Percentiles rank a stretch among this genome's conserved stretches.
Conservation (phyloP, 2,329 filamentous ascomycete genomes). For the Sclerotiophoma versabilis region DNA sequence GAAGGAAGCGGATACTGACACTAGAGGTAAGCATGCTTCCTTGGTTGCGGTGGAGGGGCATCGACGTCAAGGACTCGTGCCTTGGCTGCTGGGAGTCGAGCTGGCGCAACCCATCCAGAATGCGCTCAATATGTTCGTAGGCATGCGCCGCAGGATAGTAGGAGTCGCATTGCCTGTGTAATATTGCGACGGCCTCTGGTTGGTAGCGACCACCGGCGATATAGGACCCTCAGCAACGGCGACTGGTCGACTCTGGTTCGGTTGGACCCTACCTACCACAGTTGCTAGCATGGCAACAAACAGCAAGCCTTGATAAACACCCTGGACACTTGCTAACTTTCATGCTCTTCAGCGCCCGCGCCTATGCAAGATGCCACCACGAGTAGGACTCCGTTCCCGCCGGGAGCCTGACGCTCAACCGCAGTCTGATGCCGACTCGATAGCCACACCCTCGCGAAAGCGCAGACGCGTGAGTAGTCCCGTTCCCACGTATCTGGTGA, state of each 20-base stretch:
- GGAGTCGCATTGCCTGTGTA: conserved; percentile 6
- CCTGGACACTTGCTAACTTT: conserved; percentile 26
- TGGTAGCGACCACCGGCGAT: conserved; percentile 6
- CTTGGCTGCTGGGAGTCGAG: conserved; percentile 1
- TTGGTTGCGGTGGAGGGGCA: conserved; percentile 12
- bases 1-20: background rate
- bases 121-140: background rate
- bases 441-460: conserved; percentile 57
- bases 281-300: conserved; percentile 16
- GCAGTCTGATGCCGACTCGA: conserved; percentile 52
- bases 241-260: conserved; percentile 15
- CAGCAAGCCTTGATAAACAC: conserved; percentile 20
- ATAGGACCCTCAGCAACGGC: conserved; percentile 8
- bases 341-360: conserved; percentile 15
- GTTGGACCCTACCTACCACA: conserved; percentile 6
- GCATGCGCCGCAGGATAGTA: background rate
- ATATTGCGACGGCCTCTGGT: background rate
- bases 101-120: conserved; percentile 2
- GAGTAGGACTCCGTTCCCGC: conserved; percentile 39
- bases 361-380: conserved; percentile 40
- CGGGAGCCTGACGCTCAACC: conserved; percentile 43
- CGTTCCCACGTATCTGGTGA: background rate
- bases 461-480: conserved; percentile 53
- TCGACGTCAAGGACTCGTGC: conserved; percentile 9
- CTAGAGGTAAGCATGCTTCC: conserved; percentile 13